These are phyloP conservation scores for Rhytidiadelphus loreus DNA, from an alignment of 225 moss, liverwort and hornwort genomes.

Conservation along the genomic window DNA sequence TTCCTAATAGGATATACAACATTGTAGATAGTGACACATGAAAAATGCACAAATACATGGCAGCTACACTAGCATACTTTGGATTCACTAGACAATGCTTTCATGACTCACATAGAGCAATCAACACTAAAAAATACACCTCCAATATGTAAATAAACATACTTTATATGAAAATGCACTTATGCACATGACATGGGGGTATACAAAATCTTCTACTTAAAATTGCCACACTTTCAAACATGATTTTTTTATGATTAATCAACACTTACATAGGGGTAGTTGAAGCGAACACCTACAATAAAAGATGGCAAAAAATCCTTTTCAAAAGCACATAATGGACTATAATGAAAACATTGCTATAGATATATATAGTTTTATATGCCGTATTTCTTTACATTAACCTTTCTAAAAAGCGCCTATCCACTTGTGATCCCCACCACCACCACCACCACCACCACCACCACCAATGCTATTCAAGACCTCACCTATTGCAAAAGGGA, in stretches of 20 bases:
- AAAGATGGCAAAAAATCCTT: neutral
- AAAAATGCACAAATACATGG: neutral
- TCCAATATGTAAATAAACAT: neutral
- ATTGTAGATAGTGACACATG: fast-evolving
- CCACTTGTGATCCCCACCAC: fast-evolving
- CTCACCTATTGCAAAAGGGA: neutral
- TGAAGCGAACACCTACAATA: neutral
- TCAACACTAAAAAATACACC: neutral
- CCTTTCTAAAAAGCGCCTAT: neutral
- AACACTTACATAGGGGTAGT: neutral
- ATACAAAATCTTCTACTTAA: neutral
- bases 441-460: fast-evolving
- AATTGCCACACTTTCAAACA: neutral
- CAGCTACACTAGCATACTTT: neutral
- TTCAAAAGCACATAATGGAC: neutral
- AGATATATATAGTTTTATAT: neutral
- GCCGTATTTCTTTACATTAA: fast-evolving
- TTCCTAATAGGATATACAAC: neutral
- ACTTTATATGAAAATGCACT: neutral
- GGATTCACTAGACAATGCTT: neutral
- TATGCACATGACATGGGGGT: fast-evolving
- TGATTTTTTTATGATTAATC: neutral
- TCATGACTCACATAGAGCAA: neutral
- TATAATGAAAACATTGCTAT: neutral
- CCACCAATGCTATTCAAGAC: neutral